These are phyloP conservation scores for Hibiscus tridactylites DNA, from an alignment of 345 rosid genomes.

Conservation along the genomic window DNA sequence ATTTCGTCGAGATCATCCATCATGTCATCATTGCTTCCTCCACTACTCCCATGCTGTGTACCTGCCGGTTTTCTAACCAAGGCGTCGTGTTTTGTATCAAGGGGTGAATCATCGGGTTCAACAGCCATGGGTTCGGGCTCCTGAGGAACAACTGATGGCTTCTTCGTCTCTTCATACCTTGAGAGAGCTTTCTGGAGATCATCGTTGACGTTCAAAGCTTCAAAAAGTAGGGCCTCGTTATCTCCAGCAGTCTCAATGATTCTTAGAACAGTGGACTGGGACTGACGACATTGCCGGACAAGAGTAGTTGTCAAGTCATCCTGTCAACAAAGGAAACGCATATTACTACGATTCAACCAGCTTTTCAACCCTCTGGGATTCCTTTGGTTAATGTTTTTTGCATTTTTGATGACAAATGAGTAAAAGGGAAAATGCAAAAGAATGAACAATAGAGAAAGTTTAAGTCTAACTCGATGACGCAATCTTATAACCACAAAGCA, in stretches of 20 bases:
- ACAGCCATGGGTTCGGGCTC: constrained; percentile 67
- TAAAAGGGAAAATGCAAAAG: too few species aligned
- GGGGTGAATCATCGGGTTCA: constrained; percentile 73
- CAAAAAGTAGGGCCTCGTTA: constrained; percentile 74
- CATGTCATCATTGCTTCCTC: constrained; percentile 68
- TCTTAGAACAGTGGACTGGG: constrained; percentile 55
- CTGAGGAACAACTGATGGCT: constrained; percentile 33
- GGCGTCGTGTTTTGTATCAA: constrained; percentile 46
- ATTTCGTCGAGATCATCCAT: constrained; percentile 98
- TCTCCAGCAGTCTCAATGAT: constrained; percentile 79
- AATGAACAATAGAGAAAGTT: too few species aligned
- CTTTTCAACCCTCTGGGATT: background rate
- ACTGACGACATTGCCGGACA: constrained; percentile 64
- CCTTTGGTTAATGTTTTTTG: too few species aligned
- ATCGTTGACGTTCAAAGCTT: constrained; percentile 89
- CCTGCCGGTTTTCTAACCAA: constrained; percentile 71
- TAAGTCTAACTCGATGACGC: background rate
- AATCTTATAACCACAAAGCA: background rate
- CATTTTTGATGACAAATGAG: too few species aligned
- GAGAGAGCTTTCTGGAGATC: constrained; percentile 73
- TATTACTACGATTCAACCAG: background rate
- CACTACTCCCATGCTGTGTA: constrained; percentile 39
- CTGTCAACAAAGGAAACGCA: constrained; percentile 30
- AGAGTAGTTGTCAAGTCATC: constrained; percentile 73
- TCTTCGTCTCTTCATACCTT: constrained; percentile 61